These are phyloP conservation scores for Lactarius trivialis DNA, from an alignment of 768 basidiomycete genomes.

Conservation along the genomic window DNA sequence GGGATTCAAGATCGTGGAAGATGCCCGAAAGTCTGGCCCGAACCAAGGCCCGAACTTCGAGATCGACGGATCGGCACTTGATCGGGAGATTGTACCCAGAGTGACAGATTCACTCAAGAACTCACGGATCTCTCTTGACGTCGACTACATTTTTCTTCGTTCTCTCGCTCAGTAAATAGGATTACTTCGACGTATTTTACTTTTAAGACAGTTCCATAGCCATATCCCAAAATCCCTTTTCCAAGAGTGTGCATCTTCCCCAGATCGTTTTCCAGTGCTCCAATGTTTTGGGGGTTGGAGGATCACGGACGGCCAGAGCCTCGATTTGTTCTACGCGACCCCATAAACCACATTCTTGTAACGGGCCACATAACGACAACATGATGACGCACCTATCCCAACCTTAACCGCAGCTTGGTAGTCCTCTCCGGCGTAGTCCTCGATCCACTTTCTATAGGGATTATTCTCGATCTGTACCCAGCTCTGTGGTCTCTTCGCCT, in stretches of 20 bases:
- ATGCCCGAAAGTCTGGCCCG: too few species aligned
- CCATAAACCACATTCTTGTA: slow-evolving; percentile 2
- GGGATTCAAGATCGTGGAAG: too few species aligned
- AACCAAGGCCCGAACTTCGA: too few species aligned
- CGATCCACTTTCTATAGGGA: slow-evolving; percentile 68
- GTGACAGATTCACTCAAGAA: neutral
- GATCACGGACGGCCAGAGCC: slow-evolving; percentile 47
- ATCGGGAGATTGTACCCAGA: too few species aligned
- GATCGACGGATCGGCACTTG: too few species aligned
- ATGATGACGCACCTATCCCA: slow-evolving; percentile 56
- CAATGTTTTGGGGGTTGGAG: slow-evolving; percentile 54
- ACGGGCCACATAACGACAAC: neutral
- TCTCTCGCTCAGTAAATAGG: neutral
- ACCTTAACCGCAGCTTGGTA: slow-evolving; percentile 68
- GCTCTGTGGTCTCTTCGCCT: slow-evolving; percentile 39
- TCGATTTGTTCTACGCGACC: slow-evolving; percentile 66
- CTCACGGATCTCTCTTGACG: too few species aligned
- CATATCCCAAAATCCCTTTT: slow-evolving; percentile 87
- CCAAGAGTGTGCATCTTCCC: slow-evolving; percentile 67
- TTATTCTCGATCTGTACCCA: slow-evolving; percentile 63
- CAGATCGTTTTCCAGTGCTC: slow-evolving; percentile 66
- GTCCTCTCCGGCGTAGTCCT: slow-evolving; percentile 66
- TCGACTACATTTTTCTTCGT: neutral
- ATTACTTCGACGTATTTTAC: neutral
- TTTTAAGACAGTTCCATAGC: slow-evolving; percentile 30